These are phyloP conservation scores for Ampelocalamus luodianensis DNA, from an alignment of 176 grass and related monocot species.

Conservation along the genomic window DNA sequence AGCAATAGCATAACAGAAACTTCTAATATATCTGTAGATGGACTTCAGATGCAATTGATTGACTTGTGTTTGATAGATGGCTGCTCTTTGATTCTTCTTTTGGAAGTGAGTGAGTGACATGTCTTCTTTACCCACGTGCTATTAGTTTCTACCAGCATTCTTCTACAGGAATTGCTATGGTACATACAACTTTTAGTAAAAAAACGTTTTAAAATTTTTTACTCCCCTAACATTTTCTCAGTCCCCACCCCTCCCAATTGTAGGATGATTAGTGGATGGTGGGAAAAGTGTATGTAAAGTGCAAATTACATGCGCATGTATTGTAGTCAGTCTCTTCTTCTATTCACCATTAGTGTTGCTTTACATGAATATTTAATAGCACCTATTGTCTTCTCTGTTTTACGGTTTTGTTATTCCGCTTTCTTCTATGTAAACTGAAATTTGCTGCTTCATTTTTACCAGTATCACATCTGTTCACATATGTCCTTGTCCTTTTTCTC, in stretches of 20 bases:
- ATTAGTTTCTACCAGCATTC: background rate
- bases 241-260: background rate
- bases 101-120: background rate
- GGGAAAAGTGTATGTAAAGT: background rate
- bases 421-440: conserved; percentile 42
- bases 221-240: background rate
- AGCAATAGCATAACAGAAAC: background rate
- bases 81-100: background rate
- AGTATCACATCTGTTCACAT: conserved; percentile 59
- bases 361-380: conserved; percentile 27
- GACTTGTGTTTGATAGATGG: background rate
- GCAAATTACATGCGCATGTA: background rate
- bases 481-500: conserved; percentile 54
- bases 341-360: background rate
- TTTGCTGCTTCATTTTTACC: conserved; percentile 44
- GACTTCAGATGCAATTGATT: conserved; percentile 4
- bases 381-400: conserved; percentile 21
- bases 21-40: conserved; percentile 2
- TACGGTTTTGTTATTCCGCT: conserved; percentile 30
- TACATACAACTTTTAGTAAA: background rate
- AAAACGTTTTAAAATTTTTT: background rate
- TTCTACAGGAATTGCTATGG: background rate
- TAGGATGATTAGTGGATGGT: background rate
- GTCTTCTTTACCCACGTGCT: background rate
- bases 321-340: background rate